These are phyloP conservation scores for Petunia secreta DNA, from an alignment of 257 asterid species.

Conservation along the genomic window DNA sequence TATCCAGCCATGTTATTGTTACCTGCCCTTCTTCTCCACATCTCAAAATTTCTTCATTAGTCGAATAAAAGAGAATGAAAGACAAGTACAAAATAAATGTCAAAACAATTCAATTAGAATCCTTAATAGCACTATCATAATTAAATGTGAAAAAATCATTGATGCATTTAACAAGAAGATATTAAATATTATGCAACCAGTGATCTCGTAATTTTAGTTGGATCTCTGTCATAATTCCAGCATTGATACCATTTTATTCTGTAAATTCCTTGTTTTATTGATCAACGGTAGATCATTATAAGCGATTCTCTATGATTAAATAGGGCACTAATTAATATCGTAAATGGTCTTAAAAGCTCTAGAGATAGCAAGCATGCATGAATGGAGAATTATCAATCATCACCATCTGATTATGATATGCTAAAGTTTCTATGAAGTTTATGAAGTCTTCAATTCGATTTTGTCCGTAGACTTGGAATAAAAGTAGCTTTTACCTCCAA, in stretches of 20 bases:
- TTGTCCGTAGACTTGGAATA: slow-evolving; percentile 1
- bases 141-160: neutral
- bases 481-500: neutral
- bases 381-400: slow-evolving; percentile 10
- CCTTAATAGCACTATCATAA: slow-evolving; percentile 21
- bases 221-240: slow-evolving; percentile 19
- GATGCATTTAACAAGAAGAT: slow-evolving; percentile 20
- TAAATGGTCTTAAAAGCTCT: slow-evolving; percentile 20
- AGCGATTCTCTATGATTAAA: slow-evolving; percentile 7
- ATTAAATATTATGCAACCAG: neutral
- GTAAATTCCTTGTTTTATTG: slow-evolving; percentile 23
- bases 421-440: neutral
- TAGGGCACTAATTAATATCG: neutral
- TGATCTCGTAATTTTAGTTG: neutral
- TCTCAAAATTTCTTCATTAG: neutral
- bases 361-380: neutral
- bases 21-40: too few species aligned
- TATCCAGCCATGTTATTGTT: too few species aligned
- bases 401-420: slow-evolving; percentile 4
- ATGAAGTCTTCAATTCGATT: slow-evolving; percentile 16
- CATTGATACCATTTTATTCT: slow-evolving; percentile 26
- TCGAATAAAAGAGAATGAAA: neutral
- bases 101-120: neutral
- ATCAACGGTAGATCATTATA: neutral
- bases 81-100: slow-evolving; percentile 17